Conservation (phyloP, 2,329 filamentous ascomycete genomes). For the Verticillium dahliae region DNA sequence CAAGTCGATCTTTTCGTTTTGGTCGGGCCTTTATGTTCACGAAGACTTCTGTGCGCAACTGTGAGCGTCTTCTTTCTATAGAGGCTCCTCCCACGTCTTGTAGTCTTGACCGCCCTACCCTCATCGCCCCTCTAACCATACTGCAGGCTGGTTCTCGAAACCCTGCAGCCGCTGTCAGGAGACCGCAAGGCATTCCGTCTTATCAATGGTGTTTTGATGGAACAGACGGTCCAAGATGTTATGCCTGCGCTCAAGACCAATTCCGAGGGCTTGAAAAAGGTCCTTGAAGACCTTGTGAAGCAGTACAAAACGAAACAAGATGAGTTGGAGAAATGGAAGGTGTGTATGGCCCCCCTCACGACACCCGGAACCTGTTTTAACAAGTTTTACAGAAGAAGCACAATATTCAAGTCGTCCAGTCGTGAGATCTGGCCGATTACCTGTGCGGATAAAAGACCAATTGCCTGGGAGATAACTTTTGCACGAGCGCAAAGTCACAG, state of each 20-base stretch:
- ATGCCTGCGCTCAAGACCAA: constrained; percentile 88
- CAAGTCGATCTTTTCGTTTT: not conserved
- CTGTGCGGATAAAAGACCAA: not conserved
- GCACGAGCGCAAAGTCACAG: no score
- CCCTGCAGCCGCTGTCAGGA: constrained; percentile 70
- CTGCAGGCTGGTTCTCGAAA: constrained; percentile 84
- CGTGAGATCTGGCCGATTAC: constrained; percentile 33
- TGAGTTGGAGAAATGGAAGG: constrained; percentile 98
- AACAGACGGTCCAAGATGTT: constrained; percentile 89
- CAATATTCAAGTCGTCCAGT: constrained; percentile 80
- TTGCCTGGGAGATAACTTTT: not conserved
- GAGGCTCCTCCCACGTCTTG: not conserved
- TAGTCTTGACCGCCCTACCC: constrained; percentile 5
- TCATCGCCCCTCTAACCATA: not conserved
- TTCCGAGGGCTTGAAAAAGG: constrained; percentile 86
- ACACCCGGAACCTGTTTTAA: not conserved
- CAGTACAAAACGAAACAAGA: constrained; percentile 93
- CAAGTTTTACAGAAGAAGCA: constrained; percentile 66
- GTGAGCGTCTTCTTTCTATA: not conserved
- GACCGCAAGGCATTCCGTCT: constrained; percentile 97
- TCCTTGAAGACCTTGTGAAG: constrained; percentile 89
- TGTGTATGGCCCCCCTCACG: constrained; percentile 33
- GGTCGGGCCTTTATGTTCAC: not conserved
- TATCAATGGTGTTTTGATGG: constrained; percentile 94
- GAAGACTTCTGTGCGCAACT: not conserved